phyloP scores from a whole-genome alignment of 192 early-diverging fungal genomes.

The Lobosporangium transversale region DNA sequence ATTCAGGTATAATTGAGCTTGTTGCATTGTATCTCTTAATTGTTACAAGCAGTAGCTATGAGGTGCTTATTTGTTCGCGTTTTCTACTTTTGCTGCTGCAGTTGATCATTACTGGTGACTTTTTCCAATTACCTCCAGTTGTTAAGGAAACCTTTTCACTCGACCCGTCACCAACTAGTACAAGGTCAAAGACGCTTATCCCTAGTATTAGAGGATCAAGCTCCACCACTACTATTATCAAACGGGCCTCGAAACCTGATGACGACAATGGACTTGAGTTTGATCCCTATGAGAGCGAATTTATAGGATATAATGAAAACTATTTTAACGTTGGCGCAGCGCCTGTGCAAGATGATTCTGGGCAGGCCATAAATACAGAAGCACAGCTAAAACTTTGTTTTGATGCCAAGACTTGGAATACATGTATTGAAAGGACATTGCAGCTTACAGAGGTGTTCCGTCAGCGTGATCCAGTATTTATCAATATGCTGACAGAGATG shows the following conservation, averaged over 20 bases:
- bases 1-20: constrained; percentile 64
- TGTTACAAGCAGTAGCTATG: too few relatives aligned
- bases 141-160: constrained; percentile 15
- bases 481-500: constrained; percentile 88
- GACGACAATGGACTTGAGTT: neutral
- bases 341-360: neutral
- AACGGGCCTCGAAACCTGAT: neutral
- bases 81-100: constrained; percentile 1
- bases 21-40: neutral
- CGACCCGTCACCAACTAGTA: neutral
- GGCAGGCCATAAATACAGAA: neutral
- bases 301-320: neutral
- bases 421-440: constrained; percentile 59
- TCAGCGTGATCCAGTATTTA: constrained; percentile 75
- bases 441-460: constrained; percentile 83
- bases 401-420: constrained; percentile 67
- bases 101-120: constrained; percentile 71
- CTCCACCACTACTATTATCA: constrained; percentile 23
- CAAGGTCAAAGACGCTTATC: neutral
- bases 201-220: neutral
- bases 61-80: too few relatives aligned
- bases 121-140: constrained; percentile 85
- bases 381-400: constrained; percentile 61
- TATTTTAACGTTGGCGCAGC: neutral
- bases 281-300: neutral